Conservation (phyloP, 2,329 filamentous ascomycete genomes). For the Akanthomyces uredinophilus region DNA sequence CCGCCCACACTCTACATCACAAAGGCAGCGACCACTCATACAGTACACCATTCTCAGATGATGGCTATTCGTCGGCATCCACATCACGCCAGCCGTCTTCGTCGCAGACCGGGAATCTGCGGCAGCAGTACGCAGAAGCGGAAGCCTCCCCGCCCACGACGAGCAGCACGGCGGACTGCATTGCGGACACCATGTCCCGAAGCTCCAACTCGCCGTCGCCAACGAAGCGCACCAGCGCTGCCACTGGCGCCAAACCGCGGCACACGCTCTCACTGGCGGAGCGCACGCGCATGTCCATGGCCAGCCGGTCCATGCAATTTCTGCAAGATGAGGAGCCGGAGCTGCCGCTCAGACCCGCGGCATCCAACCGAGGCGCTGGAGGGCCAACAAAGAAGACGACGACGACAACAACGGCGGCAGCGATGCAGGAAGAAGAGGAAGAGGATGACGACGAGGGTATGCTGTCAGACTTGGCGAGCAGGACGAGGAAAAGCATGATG, state of each 20-base stretch:
- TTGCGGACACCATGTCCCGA: neutral
- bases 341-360: conserved; percentile 7
- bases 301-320: conserved; percentile 44
- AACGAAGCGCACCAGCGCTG: conserved; percentile 32
- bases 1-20: conserved; percentile 2
- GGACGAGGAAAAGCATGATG: conserved; percentile 57
- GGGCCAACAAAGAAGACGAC: conserved; percentile 15
- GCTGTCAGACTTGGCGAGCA: conserved; percentile 49
- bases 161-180: neutral
- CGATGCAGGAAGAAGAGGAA: conserved; percentile 20
- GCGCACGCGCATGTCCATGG: conserved; percentile 78
- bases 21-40: neutral
- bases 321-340: conserved; percentile 28
- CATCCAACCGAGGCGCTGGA: conserved; percentile 7
- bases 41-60: neutral
- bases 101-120: neutral
- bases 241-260: conserved; percentile 33
- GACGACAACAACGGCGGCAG: conserved; percentile 8
- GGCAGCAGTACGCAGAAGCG: conserved; percentile 2
- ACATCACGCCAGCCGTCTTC: conserved; percentile 5
- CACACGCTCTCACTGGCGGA: conserved; percentile 64
- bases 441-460: conserved; percentile 26
- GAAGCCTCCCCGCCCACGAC: neutral
- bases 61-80: conserved; percentile 4
- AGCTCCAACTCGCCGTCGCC: conserved; percentile 49